Percentiles rank a stretch among this genome's conserved stretches.
Conservation (phyloP, 352 stramenopile species). For the Globisporangium radiosum region DNA sequence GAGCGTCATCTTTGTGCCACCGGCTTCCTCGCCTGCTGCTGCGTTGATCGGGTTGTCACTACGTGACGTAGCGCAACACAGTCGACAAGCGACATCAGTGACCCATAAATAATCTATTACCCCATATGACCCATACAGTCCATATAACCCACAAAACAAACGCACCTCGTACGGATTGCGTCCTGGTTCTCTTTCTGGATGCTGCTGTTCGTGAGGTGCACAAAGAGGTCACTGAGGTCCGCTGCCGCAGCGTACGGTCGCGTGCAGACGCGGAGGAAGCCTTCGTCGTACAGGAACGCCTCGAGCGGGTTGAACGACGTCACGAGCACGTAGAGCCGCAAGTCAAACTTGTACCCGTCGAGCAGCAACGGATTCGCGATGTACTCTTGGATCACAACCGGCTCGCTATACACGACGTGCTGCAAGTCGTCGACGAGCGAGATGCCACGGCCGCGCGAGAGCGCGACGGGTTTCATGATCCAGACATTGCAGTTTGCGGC, state of each 20-base stretch:
- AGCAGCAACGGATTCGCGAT: conserved; percentile 83
- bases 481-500: conserved; percentile 74
- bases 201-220: conserved; percentile 94
- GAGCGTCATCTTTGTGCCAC: conserved; percentile 79
- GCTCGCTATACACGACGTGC: conserved; percentile 85
- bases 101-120: not conserved
- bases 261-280: conserved; percentile 89
- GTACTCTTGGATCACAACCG: conserved; percentile 89
- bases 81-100: not conserved
- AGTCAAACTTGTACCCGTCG: conserved; percentile 89
- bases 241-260: conserved; percentile 60
- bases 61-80: not conserved
- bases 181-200: conserved; percentile 87
- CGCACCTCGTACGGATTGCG: conserved; percentile 24
- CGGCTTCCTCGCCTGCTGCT: conserved; percentile 35
- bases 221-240: conserved; percentile 75
- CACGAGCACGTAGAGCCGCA: conserved; percentile 92
- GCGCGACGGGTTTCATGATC: conserved; percentile 93
- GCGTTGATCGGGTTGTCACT: conserved; percentile 37
- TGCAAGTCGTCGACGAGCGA: conserved; percentile 85
- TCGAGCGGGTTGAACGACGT: conserved; percentile 92
- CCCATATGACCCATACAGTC: not conserved
- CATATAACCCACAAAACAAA: not conserved
- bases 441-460: conserved; percentile 91
- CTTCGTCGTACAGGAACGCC: conserved; percentile 92